Conservation (phyloP, 179 eudicot species). For the Spinacia oleracea region DNA sequence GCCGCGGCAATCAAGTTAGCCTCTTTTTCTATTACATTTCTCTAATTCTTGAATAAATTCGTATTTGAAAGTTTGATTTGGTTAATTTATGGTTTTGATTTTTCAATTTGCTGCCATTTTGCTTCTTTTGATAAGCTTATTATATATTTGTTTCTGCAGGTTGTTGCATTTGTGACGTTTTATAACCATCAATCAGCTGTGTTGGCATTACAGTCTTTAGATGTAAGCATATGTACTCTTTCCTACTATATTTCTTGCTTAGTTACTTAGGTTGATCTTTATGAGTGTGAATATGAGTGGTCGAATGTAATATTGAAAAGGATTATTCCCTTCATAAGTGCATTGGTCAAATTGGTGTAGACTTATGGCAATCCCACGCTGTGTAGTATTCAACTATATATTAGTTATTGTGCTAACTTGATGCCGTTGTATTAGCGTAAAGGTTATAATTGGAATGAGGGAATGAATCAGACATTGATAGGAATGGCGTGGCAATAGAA, state of each 20-base stretch:
- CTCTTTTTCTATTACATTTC: not conserved
- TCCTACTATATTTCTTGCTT: not conserved
- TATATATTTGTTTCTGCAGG: slow-evolving; percentile 45
- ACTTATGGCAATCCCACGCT: not conserved
- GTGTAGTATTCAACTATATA: too few species aligned
- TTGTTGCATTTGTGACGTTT: slow-evolving; percentile 95
- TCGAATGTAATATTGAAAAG: not conserved
- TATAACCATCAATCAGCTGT: slow-evolving; percentile 81
- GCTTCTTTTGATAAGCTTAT: not conserved
- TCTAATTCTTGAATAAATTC: not conserved
- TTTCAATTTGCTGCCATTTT: not conserved
- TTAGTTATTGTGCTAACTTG: not conserved
- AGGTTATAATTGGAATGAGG: not conserved
- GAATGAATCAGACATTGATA: not conserved
- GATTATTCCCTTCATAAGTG: not conserved
- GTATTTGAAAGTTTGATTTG: too few species aligned
- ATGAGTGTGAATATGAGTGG: not conserved
- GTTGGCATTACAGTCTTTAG: slow-evolving; percentile 62
- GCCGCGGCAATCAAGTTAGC: slow-evolving; percentile 72
- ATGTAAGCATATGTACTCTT: slow-evolving; percentile 46
- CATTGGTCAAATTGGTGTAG: not conserved
- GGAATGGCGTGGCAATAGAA: not conserved
- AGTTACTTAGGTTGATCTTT: not conserved
- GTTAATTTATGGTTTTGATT: not conserved
- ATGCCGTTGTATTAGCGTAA: not conserved